Base-by-base conservation (phyloP, 768 basidiomycete species). In the Agaricus subrufescens region DNA sequence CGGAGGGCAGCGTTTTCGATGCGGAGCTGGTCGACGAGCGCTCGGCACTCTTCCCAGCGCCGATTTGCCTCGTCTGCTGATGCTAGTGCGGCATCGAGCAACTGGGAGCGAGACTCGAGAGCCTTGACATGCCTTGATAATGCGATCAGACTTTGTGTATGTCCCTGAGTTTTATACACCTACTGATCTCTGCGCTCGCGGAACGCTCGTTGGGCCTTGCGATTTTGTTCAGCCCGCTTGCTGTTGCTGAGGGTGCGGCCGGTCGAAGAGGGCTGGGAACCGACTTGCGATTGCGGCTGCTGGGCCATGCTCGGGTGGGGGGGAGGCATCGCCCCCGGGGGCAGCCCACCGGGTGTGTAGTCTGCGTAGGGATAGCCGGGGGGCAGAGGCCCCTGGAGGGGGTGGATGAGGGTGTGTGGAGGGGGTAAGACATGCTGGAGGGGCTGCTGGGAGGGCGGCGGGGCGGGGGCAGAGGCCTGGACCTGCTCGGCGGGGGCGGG, bases 191-290 rank as follows among this genome's bases (percentile, higher is more conserved):
- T 76, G 30, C 94, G 83, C 67, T 94, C 90, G 58, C 94, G 75
- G 70, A 95, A 97, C 1, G 92, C 93, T 42, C 93, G 80, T 72
- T 97, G 94, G 0, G 94, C 94, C 69, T 94, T 94, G 62, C 94
- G 80, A 69, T 97, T 97, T 74, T 97, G 94, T 65, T 95, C 94
- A 43, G 94, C 94, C 9, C 94, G 83, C 66, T 94, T 94, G 67
- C 85, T 89, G 65, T 79, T 83, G 69, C 87, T 90, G 49, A 94
- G 75, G 10, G 83, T 71, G 46, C 91, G 76, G 26, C 79, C 78
- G 19, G 71, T 69, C 44, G 48, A 62, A 57, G 15, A 46, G 40
- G 31, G 43, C 55, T 64, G 62, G 6, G 69, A 66, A 6, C 67
- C 65, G 8, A 68, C 66, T 52, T 69, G 71, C 11, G 69, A 60